These are phyloP conservation scores for Aureobasidium sp. DNA, from an alignment of 2,329 filamentous ascomycete genomes.

Conservation along the genomic window DNA sequence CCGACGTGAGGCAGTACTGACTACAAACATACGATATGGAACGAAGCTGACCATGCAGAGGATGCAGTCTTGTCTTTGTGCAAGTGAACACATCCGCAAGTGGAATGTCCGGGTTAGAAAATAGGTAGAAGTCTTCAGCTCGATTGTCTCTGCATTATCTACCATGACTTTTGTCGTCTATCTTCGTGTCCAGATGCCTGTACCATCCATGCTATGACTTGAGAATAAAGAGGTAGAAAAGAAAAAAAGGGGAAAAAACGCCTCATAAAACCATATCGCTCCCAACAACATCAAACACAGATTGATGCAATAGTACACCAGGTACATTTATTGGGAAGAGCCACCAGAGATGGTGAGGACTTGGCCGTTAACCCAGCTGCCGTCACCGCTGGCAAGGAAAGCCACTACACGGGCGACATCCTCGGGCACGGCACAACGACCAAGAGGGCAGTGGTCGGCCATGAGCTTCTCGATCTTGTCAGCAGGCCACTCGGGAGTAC, in stretches of 20 bases:
- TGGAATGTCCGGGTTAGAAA: no score
- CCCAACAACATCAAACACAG: not conserved
- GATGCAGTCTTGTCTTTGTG: no score
- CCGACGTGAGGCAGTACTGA: no score
- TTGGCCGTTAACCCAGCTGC: constrained; percentile 36
- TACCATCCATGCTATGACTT: constrained; percentile 4
- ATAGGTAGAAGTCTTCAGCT: constrained; percentile 1
- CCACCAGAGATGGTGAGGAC: constrained; percentile 37
- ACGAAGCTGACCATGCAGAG: no score
- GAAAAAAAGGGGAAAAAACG: not conserved
- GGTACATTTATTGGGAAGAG: constrained; percentile 28
- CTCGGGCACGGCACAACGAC: constrained; percentile 41
- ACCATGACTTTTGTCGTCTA: constrained; percentile 10
- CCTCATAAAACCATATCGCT: constrained; percentile 10
- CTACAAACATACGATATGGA: no score
- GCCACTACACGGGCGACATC: constrained; percentile 33
- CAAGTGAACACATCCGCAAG: no score
- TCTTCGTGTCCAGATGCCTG: constrained; percentile 5
- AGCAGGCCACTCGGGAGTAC: constrained; percentile 40
- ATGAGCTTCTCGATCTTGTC: constrained; percentile 44
- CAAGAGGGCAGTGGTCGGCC: constrained; percentile 42
- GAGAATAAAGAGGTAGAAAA: not conserved
- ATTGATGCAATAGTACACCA: not conserved
- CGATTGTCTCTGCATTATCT: not conserved
- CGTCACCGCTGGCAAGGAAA: constrained; percentile 31